phyloP scores from a whole-genome alignment of 1,284 basidiomycete species.

The Peniophora sp. region DNA sequence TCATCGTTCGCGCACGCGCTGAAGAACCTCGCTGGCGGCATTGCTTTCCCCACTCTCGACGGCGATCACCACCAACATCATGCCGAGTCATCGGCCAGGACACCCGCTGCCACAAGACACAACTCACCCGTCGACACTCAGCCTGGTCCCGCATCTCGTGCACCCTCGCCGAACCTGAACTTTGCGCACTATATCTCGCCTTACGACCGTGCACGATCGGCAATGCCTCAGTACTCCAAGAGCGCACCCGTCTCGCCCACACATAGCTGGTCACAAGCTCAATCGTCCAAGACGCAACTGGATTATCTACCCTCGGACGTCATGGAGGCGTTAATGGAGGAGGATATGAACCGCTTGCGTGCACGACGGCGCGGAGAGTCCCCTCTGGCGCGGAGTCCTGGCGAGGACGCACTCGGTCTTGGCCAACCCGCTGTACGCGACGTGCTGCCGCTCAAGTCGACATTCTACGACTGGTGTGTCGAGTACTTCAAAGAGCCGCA shows the following conservation, averaged over 20 bases:
- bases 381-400: slow-evolving; percentile 9
- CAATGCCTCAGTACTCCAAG: slow-evolving; percentile 12
- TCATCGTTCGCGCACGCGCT: slow-evolving; percentile 81
- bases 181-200: slow-evolving; percentile 70
- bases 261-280: slow-evolving; percentile 7
- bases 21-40: slow-evolving; percentile 66
- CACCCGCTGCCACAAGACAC: slow-evolving; percentile 31
- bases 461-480: slow-evolving; percentile 93
- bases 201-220: slow-evolving; percentile 41
- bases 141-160: slow-evolving; percentile 38
- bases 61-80: slow-evolving; percentile 27
- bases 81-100: neutral
- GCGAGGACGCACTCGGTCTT: slow-evolving; percentile 23
- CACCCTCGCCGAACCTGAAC: slow-evolving; percentile 72
- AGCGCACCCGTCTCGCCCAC: slow-evolving; percentile 25
- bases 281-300: slow-evolving; percentile 15
- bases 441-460: slow-evolving; percentile 81
- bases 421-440: slow-evolving; percentile 44
- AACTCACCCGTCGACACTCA: slow-evolving; percentile 4
- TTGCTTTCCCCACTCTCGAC: slow-evolving; percentile 57
- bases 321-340: slow-evolving; percentile 81
- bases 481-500: slow-evolving; percentile 99
- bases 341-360: slow-evolving; percentile 82
- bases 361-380: slow-evolving; percentile 48
- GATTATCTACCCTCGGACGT: slow-evolving; percentile 67